Conservation (phyloP, 2,329 filamentous ascomycete genomes). For the Stagonosporopsis rhizophila region DNA sequence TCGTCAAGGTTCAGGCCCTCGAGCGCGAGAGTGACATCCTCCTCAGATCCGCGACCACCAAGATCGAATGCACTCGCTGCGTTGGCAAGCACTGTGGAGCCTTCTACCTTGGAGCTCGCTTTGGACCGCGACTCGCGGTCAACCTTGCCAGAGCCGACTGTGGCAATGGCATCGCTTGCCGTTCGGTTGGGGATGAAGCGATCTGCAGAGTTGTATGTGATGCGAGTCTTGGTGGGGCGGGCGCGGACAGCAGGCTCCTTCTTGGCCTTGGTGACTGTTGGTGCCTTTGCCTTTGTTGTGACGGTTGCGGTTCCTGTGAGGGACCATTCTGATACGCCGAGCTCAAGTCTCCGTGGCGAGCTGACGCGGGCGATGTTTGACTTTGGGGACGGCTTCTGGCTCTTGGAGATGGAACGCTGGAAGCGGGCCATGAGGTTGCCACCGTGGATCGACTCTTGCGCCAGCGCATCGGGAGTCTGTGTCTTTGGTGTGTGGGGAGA, state of each 20-base stretch:
- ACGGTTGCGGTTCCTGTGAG: conserved; percentile 77
- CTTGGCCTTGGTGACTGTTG: conserved; percentile 55
- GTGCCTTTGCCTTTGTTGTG: conserved; percentile 54
- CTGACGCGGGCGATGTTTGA: conserved; percentile 86
- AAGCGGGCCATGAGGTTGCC: conserved; percentile 81
- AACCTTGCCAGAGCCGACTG: conserved; percentile 82
- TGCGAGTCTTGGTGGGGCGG: conserved; percentile 48
- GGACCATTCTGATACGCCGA: conserved; percentile 91
- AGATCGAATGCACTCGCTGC: conserved; percentile 73
- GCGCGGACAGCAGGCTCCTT: conserved; percentile 44
- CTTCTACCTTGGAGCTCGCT: conserved; percentile 71
- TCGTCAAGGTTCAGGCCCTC: conserved; percentile 81
- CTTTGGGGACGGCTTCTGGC: conserved; percentile 85
- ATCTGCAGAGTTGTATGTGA: conserved; percentile 74
- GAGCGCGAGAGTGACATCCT: conserved; percentile 77
- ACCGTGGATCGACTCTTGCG: conserved; percentile 73
- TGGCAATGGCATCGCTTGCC: conserved; percentile 86
- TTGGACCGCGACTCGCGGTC: conserved; percentile 69
- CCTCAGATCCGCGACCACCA: conserved; percentile 66
- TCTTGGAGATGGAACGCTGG: conserved; percentile 71
- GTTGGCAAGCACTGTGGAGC: conserved; percentile 77
- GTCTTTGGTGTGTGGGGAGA: conserved; percentile 74
- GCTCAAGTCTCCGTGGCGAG: conserved; percentile 85
- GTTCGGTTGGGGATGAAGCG: conserved; percentile 95
- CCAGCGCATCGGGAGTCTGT: conserved; percentile 54